Evolutionary conservation across 768 basidiomycete species (phyloP), one percentile per base, ranked within the genome.

Genomic region (Leccinum boreale): DNA sequence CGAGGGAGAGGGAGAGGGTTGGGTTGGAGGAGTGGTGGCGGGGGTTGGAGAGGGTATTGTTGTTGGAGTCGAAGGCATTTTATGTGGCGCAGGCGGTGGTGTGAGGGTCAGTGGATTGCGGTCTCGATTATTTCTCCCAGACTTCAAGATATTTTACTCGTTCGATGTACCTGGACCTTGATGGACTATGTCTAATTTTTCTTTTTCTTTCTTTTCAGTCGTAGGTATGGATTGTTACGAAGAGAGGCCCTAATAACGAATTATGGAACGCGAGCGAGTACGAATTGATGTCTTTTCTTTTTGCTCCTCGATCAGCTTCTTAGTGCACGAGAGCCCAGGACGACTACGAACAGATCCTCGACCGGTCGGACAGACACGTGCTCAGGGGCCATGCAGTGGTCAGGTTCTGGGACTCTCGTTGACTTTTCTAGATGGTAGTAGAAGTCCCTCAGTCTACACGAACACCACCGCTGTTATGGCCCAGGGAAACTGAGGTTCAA

Each of bases 21-120:
- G 77, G 83, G 61, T 78, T 91, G 47, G 77, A 82, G 71, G 74
- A 63, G 52, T 74, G 70, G 65, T 92, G 89, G 89, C 66, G 69
- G 33, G 62, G 53, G 19, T 63, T 64, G 49, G 70, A 77, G 65
- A 56, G 57, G 55, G 59, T 63, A 29, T 62, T 77, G 53, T 56
- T 81, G 50, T 51, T 50, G 26, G 55, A 56, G 1, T 74, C 73
- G 36, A 70, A 58, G 53, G 59, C 63, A 53, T 79, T 75, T 63
- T 79, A 75, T 60, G 61, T 64, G 21, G 65, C 64, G 52, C 75
- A 73, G 53, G 62, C 58, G 35, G 47, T 67, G 66, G 53, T 66
- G 45, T 77, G 45, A 68, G 17, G 45, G 45, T 23, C 36, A 17
- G 39, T 42, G n/a, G 42, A 19, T 17, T 11, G n/a, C 0, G 42